Evolutionary conservation across 345 rosid species (phyloP).

Genomic region (Durio zibethinus): DNA sequence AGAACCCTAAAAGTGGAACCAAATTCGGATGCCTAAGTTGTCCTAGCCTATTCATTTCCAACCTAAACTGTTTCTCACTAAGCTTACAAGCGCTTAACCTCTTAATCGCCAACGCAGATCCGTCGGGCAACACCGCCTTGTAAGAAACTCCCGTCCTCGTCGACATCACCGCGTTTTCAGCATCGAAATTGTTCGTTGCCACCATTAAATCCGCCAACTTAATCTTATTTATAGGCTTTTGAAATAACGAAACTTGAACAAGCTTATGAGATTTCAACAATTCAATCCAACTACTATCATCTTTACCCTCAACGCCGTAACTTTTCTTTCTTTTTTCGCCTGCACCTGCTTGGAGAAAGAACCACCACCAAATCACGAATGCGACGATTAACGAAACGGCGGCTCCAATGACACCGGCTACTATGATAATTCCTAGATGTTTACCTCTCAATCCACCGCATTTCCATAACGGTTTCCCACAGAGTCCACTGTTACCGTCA

Average conservation of each 20-base stretch:
- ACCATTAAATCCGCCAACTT: constrained; percentile 76
- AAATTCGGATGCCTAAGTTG: constrained; percentile 88
- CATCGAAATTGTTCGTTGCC: constrained; percentile 65
- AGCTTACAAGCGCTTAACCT: constrained; percentile 59
- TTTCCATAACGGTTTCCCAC: constrained; percentile 60
- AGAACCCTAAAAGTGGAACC: constrained; percentile 79
- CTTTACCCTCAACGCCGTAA: constrained; percentile 36
- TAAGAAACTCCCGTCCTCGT: constrained; percentile 70
- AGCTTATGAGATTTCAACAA: constrained; percentile 62
- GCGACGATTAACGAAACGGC: constrained; percentile 67
- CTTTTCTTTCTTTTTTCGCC: constrained; percentile 25
- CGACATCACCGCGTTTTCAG: constrained; percentile 48
- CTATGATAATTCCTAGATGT: constrained; percentile 73
- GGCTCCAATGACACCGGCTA: constrained; percentile 85
- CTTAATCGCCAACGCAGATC: constrained; percentile 80
- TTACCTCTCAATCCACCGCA: constrained; percentile 77
- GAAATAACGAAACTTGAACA: constrained; percentile 77
- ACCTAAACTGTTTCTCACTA: constrained; percentile 65
- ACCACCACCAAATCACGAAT: constrained; percentile 91
- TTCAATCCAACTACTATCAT: constrained; percentile 50
- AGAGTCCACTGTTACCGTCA: constrained; percentile 64
- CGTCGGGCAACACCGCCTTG: constrained; percentile 82
- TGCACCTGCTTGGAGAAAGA: constrained; percentile 42
- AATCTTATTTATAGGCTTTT: constrained; percentile 82
- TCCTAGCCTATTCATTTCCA: constrained; percentile 69